Percentiles rank a stretch among this genome's conserved stretches.
These are phyloP conservation scores for Zostera marina DNA, from an alignment of 116 monocot species.

Conservation along the genomic window DNA sequence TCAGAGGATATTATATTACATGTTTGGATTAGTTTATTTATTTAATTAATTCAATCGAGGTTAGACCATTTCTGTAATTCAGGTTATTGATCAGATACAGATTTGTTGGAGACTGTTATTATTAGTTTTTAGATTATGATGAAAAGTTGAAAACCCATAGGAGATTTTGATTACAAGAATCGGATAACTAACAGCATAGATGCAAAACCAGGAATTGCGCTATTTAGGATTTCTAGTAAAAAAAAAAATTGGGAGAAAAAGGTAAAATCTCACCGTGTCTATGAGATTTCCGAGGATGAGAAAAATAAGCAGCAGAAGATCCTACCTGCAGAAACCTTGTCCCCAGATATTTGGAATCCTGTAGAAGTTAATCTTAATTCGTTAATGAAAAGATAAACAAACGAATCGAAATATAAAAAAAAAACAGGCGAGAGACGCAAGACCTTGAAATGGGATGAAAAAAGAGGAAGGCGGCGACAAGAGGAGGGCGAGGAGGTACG, in stretches of 20 bases:
- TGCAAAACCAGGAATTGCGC: too few relatives aligned
- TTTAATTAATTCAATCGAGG: background rate
- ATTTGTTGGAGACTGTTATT: too few relatives aligned
- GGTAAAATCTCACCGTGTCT: constrained; percentile 9
- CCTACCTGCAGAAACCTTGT: constrained; percentile 1
- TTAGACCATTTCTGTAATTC: background rate
- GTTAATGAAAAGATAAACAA: background rate
- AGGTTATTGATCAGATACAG: background rate
- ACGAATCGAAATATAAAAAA: constrained; percentile 4
- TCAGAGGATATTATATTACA: too few relatives aligned
- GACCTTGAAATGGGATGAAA: constrained; percentile 11
- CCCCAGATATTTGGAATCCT: constrained; percentile 14
- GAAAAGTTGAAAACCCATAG: too few relatives aligned
- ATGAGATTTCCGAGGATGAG: constrained; percentile 1
- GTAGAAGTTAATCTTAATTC: background rate
- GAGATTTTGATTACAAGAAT: background rate
- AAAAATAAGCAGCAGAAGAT: background rate
- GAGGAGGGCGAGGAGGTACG: background rate
- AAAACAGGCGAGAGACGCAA: background rate
- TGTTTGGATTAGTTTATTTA: too few relatives aligned
- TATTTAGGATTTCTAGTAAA: background rate
- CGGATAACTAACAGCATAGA: too few relatives aligned
- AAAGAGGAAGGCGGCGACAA: constrained; percentile 16
- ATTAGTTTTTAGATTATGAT: too few relatives aligned
- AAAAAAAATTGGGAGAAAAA: background rate